Conservation (phyloP, 164 flowering plant genomes). For the Dillenia turbinata region DNA sequence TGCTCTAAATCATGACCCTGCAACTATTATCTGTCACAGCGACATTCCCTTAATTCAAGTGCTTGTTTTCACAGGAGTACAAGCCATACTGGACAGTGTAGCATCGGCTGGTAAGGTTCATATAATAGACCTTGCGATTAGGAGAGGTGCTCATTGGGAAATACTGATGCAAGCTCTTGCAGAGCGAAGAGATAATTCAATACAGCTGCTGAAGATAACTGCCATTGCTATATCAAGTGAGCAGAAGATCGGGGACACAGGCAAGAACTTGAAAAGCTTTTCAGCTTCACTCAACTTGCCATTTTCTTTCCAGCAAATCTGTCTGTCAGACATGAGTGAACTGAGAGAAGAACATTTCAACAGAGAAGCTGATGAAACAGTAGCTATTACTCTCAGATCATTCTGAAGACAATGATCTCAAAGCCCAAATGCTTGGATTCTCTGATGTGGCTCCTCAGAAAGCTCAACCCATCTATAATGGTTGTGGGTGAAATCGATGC, state of each 20-base stretch:
- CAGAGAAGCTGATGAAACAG: slow-evolving; percentile 15
- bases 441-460: slow-evolving; percentile 23
- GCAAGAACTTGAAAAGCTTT: slow-evolving; percentile 20
- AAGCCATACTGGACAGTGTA: slow-evolving; percentile 23
- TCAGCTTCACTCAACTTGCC: slow-evolving; percentile 27
- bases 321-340: slow-evolving; percentile 10
- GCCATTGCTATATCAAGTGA: slow-evolving; percentile 16
- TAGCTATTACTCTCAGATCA: slow-evolving; percentile 14
- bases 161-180: slow-evolving; percentile 31
- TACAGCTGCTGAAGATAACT: slow-evolving; percentile 23
- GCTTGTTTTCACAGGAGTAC: slow-evolving; percentile 19
- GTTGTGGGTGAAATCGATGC: slow-evolving; percentile 33
- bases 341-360: slow-evolving; percentile 15
- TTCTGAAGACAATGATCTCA: slow-evolving; percentile 24
- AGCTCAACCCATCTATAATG: slow-evolving; percentile 25
- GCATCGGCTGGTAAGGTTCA: slow-evolving; percentile 19
- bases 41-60: slow-evolving; percentile 25
- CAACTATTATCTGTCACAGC: slow-evolving; percentile 6
- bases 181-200: slow-evolving; percentile 1
- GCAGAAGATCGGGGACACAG: slow-evolving; percentile 15
- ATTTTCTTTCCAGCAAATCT: slow-evolving; percentile 20
- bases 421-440: slow-evolving; percentile 21
- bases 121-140: slow-evolving; percentile 32
- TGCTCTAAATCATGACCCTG: slow-evolving; percentile 6
- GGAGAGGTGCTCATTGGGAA: slow-evolving; percentile 42